A percentile compares a stretch with the other conserved stretches of the same genome.
phyloP scores from a whole-genome alignment of 306 rosid genomes.

The Sicyos baderoa region DNA sequence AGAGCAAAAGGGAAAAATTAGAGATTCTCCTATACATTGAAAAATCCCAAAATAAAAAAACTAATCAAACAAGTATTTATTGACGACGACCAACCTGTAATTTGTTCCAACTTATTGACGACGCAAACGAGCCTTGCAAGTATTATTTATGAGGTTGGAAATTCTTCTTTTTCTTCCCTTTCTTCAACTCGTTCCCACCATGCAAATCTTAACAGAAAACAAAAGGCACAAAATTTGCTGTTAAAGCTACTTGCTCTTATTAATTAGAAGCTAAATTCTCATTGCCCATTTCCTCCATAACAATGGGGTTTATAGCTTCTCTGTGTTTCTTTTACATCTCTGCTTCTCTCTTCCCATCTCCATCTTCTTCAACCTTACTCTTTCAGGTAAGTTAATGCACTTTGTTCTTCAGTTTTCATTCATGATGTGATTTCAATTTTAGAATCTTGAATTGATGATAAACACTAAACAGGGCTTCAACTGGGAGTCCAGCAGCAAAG shows the following conservation, averaged over 20 bases:
- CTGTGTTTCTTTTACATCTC: conserved; percentile 29
- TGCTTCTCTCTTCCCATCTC: conserved; percentile 33
- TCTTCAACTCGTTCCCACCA: too few species aligned
- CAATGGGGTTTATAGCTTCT: conserved; percentile 26
- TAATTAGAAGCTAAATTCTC: not conserved
- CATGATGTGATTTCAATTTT: not conserved
- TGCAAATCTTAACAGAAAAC: too few species aligned
- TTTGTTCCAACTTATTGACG: too few species aligned
- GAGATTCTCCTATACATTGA: too few species aligned
- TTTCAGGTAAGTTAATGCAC: conserved; percentile 43
- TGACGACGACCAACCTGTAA: too few species aligned
- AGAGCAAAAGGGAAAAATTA: too few species aligned
- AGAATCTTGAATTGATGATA: not conserved
- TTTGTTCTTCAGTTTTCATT: not conserved
- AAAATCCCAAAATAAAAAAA: too few species aligned
- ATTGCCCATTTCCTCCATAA: not conserved
- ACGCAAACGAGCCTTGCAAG: too few species aligned
- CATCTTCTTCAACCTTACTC: conserved; percentile 39
- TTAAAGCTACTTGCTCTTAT: not conserved
- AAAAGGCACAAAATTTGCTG: too few species aligned
- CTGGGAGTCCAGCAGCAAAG: conserved; percentile 67
- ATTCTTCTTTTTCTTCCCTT: too few species aligned
- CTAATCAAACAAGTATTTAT: too few species aligned
- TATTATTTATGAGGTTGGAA: too few species aligned
- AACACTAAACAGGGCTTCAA: conserved; percentile 56